Evolutionary conservation across 2,329 filamentous ascomycete genomes (phyloP), one percentile per base, ranked within the genome.

Genomic region (Aureobasidium musti): DNA sequence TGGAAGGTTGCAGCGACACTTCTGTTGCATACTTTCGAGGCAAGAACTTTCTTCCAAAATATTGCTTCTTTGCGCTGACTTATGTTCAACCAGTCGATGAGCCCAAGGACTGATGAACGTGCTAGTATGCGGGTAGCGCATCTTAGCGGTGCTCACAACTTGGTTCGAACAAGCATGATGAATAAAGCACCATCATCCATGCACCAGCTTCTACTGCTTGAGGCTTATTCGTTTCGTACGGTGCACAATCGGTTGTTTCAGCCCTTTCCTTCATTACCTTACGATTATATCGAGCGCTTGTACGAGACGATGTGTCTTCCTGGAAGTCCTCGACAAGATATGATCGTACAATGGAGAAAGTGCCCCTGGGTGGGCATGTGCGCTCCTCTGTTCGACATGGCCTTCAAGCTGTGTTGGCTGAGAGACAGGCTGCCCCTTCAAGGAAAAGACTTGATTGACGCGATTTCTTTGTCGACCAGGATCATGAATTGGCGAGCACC

Each of bases 291-390:
- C 26, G 47, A 64, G 28, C 13, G 17, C 13, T 10, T 64, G 6
- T 53, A 13, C 13, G 49, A 35, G n/a, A 28, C 26, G 23, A 45
- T 64, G 49, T 53, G 61, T 54, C 30, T 39, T 13, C 61, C 61
- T 6, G 61, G 61, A 37, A 64, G 61, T 45, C 61, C 61, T 21
- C 61, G 61, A 17, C 35, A 35, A 45, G 49, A 64, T 21, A 64
- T 64, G 61, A 14, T 17, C 19, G 8, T 11, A 33, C 26, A 37
- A 21, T 64, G 61, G 61, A 37, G 61, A 13, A 54, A 64, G 19
- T 64, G 61, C 8, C 61, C 61, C 13, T 64, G 61, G 61, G 47
- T 54, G 19, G 61, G 61, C n/a, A 64, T 64, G 61, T 64, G 41
- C n/a, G 61, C 47, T 43, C 26, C 47, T 17, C 19, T 64, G 10